Conservation (phyloP, 2,329 filamentous ascomycete genomes). For the Aureobasidium melanogenum region DNA sequence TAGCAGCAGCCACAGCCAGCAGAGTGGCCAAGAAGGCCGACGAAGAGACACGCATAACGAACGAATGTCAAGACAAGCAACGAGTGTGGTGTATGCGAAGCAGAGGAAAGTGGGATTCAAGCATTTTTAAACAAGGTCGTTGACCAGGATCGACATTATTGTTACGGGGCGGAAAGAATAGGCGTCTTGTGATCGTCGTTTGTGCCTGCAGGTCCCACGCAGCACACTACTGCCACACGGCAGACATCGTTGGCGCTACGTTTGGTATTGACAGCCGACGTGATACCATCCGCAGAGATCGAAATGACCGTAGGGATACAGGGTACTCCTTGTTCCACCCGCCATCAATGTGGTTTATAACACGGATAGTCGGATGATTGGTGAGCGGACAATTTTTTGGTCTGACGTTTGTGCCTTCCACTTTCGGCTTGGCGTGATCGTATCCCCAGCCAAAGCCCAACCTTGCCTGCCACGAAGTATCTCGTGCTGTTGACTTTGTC, state of each 20-base stretch:
- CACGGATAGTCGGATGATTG: background rate
- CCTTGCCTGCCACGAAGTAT: background rate
- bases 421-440: slow-evolving; percentile 1
- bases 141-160: background rate
- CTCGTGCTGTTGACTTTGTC: slow-evolving; percentile 1
- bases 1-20: background rate
- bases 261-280: background rate
- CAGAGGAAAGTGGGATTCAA: background rate
- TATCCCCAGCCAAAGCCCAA: background rate
- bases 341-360: background rate
- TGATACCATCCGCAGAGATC: background rate
- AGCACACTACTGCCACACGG: background rate
- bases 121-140: background rate
- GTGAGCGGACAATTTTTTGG: background rate
- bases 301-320: background rate
- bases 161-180: slow-evolving; percentile 1
- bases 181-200: slow-evolving; percentile 5
- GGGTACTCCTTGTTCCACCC: background rate
- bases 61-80: background rate
- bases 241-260: slow-evolving; percentile 5
- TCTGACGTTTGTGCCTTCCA: slow-evolving; percentile 1
- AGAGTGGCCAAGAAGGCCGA: slow-evolving; percentile 2
- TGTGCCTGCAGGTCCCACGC: slow-evolving; percentile 1
- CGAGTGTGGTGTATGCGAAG: background rate
- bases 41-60: slow-evolving; percentile 9